Percentiles rank a stretch among this genome's conserved stretches.
phyloP scores from a whole-genome alignment of 176 grass and related monocot species.

The Pharus latifolius region DNA sequence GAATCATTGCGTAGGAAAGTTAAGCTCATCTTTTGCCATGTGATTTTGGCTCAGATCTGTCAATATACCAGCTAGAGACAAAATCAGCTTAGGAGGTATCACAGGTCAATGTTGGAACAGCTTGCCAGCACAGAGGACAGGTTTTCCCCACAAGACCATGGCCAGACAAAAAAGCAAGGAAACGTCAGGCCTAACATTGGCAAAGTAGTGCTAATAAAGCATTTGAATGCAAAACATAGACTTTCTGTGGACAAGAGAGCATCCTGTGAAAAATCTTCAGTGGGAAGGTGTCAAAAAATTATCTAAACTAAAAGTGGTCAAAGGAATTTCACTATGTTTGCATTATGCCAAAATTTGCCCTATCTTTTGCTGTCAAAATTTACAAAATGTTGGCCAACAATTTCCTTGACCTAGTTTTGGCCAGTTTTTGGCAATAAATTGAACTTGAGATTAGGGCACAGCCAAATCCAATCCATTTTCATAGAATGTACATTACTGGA shows the following conservation, averaged over 20 bases:
- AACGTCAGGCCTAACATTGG: not conserved
- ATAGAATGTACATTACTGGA: not conserved
- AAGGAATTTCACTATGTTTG: too few relatives aligned
- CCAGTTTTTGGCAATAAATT: too few relatives aligned
- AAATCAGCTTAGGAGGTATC: not conserved
- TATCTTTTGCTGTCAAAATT: too few relatives aligned
- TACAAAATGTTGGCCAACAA: too few relatives aligned
- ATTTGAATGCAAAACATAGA: not conserved
- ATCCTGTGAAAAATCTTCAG: not conserved
- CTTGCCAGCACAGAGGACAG: not conserved
- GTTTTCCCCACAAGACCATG: not conserved
- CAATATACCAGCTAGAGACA: not conserved
- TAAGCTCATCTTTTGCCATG: not conserved
- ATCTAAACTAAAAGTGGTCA: too few relatives aligned
- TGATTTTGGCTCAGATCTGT: not conserved
- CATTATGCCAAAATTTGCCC: too few relatives aligned
- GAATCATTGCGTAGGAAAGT: not conserved
- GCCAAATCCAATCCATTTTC: not conserved
- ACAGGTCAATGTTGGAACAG: not conserved
- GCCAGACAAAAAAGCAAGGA: not conserved
- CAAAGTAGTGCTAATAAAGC: not conserved
- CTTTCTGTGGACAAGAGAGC: not conserved
- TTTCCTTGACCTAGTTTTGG: too few relatives aligned
- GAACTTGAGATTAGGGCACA: not conserved
- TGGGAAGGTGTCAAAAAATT: not conserved